phyloP scores from a whole-genome alignment of 2,329 filamentous ascomycete species.

The Amylocarpus encephaloides region DNA sequence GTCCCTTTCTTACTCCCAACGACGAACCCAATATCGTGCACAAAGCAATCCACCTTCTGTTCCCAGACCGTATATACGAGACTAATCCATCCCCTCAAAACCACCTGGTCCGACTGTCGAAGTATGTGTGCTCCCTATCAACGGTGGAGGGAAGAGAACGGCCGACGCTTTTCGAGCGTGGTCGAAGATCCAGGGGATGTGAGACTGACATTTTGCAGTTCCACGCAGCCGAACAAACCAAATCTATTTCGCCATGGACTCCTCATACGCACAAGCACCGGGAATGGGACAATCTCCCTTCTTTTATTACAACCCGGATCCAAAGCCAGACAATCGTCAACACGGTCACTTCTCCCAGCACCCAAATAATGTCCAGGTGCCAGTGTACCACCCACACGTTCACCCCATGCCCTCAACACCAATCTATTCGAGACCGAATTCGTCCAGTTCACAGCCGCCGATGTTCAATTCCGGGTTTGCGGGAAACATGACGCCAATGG shows the following conservation, averaged over 20 bases:
- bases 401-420: constrained; percentile 56
- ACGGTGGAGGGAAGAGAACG: background rate
- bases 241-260: constrained; percentile 27
- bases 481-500: constrained; percentile 60
- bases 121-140: constrained; percentile 16
- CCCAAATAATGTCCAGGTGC: constrained; percentile 41
- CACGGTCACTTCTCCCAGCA: constrained; percentile 69
- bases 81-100: constrained; percentile 16
- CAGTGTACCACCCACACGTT: constrained; percentile 45
- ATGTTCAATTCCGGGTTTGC: constrained; percentile 29
- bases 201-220: constrained; percentile 24
- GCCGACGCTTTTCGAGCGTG: too few relatives aligned
- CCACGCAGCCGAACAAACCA: constrained; percentile 4
- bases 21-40: constrained; percentile 14
- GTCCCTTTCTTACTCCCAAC: constrained; percentile 12
- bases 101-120: constrained; percentile 2
- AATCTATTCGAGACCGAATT: constrained; percentile 59
- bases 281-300: constrained; percentile 68
- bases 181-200: constrained; percentile 8
- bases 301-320: constrained; percentile 81
- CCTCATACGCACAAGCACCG: constrained; percentile 36
- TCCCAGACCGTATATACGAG: constrained; percentile 11
- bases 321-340: constrained; percentile 64
- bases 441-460: constrained; percentile 55
- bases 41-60: constrained; percentile 14